Evolutionary conservation across 371 early-diverging fungal genomes (phyloP).

Genomic region (Syncephalastrum contaminatum): DNA sequence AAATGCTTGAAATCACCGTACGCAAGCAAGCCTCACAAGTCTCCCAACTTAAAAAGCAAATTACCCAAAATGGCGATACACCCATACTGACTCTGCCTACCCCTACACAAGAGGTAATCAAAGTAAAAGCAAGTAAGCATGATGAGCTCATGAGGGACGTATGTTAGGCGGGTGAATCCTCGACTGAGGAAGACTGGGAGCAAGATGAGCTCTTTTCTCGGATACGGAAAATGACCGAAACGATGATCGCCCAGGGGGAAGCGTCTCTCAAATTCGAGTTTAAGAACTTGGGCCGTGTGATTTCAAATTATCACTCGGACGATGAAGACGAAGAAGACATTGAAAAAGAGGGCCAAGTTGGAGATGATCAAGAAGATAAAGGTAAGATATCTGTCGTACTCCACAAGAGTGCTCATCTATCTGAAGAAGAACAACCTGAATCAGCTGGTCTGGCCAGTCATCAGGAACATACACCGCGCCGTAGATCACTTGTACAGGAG

Average conservation of each 20-base stretch:
- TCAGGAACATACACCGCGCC: no score
- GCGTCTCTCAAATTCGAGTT: constrained; percentile 40
- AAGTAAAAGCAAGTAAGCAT: background rate
- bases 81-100: background rate
- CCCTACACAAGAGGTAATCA: background rate
- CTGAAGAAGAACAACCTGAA: no score
- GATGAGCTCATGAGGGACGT: background rate
- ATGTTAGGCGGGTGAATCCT: background rate
- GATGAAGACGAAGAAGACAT: constrained; percentile 1
- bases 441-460: no score
- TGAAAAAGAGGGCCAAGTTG: no score
- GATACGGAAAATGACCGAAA: constrained; percentile 35
- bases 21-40: constrained; percentile 51
- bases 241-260: constrained; percentile 41
- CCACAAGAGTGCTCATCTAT: no score
- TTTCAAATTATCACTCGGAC: constrained; percentile 24
- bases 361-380: no score
- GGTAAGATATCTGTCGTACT: no score
- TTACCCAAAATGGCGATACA: constrained; percentile 3
- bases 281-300: constrained; percentile 37
- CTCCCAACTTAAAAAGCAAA: constrained; percentile 35
- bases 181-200: constrained; percentile 38
- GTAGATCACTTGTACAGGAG: no score
- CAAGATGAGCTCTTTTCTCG: constrained; percentile 41
- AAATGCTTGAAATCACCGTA: constrained; percentile 50